These are phyloP conservation scores for Didymella pinodella DNA, from an alignment of 2,329 filamentous ascomycete species.

Conservation along the genomic window DNA sequence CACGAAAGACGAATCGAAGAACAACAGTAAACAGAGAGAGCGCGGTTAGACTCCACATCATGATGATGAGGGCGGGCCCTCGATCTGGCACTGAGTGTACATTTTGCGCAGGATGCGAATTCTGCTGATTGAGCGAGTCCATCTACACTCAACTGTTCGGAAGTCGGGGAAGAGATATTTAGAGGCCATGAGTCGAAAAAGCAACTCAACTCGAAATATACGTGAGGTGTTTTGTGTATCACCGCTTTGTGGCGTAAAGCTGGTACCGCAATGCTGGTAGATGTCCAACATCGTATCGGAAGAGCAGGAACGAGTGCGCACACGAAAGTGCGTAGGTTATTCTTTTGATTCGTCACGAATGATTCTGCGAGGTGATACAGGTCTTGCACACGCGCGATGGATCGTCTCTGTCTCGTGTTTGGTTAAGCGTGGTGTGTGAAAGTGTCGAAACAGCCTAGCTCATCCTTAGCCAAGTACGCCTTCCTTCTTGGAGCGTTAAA, in stretches of 20 bases:
- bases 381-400: background rate
- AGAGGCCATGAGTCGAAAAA: background rate
- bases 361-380: background rate
- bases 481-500: background rate
- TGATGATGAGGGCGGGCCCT: constrained; percentile 8
- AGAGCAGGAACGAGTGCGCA: background rate
- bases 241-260: background rate
- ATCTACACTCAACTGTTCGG: background rate
- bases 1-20: constrained; percentile 5
- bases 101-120: background rate
- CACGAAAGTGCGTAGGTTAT: background rate
- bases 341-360: background rate
- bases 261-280: background rate
- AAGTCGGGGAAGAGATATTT: background rate
- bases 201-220: background rate
- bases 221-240: background rate
- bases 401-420: background rate
- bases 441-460: constrained; percentile 1
- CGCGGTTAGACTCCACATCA: constrained; percentile 12
- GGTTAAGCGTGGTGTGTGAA: constrained; percentile 1
- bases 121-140: background rate
- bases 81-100: constrained; percentile 6
- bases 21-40: constrained; percentile 2
- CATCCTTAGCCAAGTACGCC: constrained; percentile 1
- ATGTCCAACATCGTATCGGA: background rate